Percentiles rank a stretch among this genome's conserved stretches.
Conservation (phyloP, 805 yeast genomes). For the Yamadazyma philogaea region DNA sequence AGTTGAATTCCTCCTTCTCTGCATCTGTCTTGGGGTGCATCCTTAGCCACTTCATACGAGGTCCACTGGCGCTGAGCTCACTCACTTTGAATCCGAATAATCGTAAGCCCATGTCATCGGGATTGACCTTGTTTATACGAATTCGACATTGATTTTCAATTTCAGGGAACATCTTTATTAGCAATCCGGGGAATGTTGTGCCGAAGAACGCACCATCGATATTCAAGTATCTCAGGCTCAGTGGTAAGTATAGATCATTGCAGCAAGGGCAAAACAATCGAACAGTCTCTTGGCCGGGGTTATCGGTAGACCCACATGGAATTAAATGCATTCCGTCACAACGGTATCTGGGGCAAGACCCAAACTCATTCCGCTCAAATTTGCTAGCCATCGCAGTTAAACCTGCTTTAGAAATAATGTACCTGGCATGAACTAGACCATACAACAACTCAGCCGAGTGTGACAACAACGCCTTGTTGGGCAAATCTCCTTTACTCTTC, state of each 20-base stretch:
- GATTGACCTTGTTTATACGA: conserved; percentile 46
- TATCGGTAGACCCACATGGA: conserved; percentile 89
- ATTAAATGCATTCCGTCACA: conserved; percentile 88
- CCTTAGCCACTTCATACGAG: conserved; percentile 95
- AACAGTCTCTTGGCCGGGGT: conserved; percentile 89
- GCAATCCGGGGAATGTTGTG: conserved; percentile 89
- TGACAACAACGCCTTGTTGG: conserved; percentile 72
- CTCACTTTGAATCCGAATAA: conserved; percentile 85
- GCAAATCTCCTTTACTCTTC: conserved; percentile 37
- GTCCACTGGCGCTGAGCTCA: conserved; percentile 74
- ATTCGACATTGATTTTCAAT: conserved; percentile 71
- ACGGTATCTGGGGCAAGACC: conserved; percentile 83
- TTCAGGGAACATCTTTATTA: conserved; percentile 89
- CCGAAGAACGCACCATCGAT: conserved; percentile 98
- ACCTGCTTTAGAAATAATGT: conserved; percentile 84
- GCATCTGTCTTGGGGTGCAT: conserved; percentile 62
- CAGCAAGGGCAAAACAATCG: conserved; percentile 93
- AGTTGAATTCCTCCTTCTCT: conserved; percentile 59
- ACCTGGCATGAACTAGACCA: conserved; percentile 93
- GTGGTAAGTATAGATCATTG: conserved; percentile 84
- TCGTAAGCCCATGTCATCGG: conserved; percentile 62
- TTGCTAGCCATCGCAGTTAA: conserved; percentile 90
- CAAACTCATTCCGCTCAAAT: conserved; percentile 85
- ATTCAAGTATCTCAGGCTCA: conserved; percentile 78
- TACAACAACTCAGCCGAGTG: conserved; percentile 90